Percentiles rank a stretch among this genome's conserved stretches.
Conservation (phyloP, 768 basidiomycete species). For the Mrakia frigida region DNA sequence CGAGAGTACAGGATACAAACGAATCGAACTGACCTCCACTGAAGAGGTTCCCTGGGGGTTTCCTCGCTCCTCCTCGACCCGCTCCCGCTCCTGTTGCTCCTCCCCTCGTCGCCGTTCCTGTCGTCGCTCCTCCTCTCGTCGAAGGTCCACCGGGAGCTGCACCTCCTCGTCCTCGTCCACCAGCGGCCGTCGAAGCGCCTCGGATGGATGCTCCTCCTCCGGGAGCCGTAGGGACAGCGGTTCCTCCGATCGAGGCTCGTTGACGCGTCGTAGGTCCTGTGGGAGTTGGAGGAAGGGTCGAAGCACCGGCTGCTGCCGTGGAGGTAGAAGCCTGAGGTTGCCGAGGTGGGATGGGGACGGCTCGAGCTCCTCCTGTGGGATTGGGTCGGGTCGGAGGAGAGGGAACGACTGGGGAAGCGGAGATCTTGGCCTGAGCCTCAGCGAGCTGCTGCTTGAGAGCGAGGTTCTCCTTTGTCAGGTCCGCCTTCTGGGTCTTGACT, state of each 20-base stretch:
- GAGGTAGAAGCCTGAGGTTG: not conserved
- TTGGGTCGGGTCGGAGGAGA: not conserved
- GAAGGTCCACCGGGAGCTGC: not conserved
- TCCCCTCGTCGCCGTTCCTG: not conserved
- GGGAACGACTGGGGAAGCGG: not conserved
- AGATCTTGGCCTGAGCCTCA: not conserved
- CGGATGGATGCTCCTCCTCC: not conserved
- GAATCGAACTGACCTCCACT: not conserved
- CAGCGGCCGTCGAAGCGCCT: slow-evolving; percentile 6
- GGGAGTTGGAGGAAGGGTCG: not conserved
- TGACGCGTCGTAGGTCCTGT: slow-evolving; percentile 2
- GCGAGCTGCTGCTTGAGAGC: not conserved
- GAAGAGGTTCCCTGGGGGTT: not conserved
- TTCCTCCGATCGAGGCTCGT: slow-evolving; percentile 11
- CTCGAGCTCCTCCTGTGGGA: too few species aligned
- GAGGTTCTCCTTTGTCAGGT: not conserved
- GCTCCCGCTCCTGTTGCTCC: slow-evolving; percentile 6
- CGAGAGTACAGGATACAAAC: not conserved
- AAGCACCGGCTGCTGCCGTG: not conserved
- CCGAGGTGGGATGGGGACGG: not conserved
- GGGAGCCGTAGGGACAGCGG: not conserved
- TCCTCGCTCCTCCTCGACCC: not conserved
- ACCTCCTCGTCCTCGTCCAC: not conserved
- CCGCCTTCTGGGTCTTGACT: not conserved
- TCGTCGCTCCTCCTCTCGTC: slow-evolving; percentile 14